Evolutionary conservation across 306 rosid genomes (phyloP).

Genomic region (Sesbania bispinosa): DNA sequence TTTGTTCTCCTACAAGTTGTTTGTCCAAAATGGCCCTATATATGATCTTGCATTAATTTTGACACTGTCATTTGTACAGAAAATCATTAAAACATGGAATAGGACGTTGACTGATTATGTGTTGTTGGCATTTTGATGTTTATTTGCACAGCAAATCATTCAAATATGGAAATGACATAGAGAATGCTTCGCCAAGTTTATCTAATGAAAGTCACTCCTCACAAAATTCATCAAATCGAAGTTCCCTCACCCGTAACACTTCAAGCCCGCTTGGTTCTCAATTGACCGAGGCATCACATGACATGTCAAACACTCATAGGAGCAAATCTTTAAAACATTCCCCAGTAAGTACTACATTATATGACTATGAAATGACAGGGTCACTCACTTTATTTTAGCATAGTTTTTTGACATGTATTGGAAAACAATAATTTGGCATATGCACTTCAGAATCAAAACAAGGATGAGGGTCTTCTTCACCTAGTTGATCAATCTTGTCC

Average conservation of each 20-base stretch:
- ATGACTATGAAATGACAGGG: not conserved
- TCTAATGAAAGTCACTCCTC: slow-evolving; percentile 14
- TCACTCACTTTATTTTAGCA: not conserved
- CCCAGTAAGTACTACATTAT: slow-evolving; percentile 38
- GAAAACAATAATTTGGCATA: not conserved
- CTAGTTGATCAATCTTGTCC: too few relatives aligned
- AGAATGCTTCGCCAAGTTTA: slow-evolving; percentile 11
- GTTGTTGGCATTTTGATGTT: not conserved
- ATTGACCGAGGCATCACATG: slow-evolving; percentile 23
- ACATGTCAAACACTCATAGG: slow-evolving; percentile 13
- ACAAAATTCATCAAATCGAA: not conserved
- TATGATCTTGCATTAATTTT: too few relatives aligned
- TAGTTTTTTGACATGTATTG: not conserved
- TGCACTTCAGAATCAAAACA: not conserved
- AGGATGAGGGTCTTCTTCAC: not conserved
- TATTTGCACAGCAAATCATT: slow-evolving; percentile 27
- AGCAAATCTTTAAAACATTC: slow-evolving; percentile 18
- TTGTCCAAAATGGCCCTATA: too few relatives aligned
- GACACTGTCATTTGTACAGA: not conserved
- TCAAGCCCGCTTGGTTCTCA: slow-evolving; percentile 31
- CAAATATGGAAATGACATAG: not conserved
- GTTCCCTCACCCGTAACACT: slow-evolving; percentile 20
- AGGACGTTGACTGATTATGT: not conserved
- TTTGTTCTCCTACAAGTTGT: too few relatives aligned
- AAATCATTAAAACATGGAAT: not conserved